A percentile compares a stretch with the other conserved stretches of the same genome.
phyloP scores from a whole-genome alignment of 2,329 filamentous ascomycete species.

The Cladosporium velox region DNA sequence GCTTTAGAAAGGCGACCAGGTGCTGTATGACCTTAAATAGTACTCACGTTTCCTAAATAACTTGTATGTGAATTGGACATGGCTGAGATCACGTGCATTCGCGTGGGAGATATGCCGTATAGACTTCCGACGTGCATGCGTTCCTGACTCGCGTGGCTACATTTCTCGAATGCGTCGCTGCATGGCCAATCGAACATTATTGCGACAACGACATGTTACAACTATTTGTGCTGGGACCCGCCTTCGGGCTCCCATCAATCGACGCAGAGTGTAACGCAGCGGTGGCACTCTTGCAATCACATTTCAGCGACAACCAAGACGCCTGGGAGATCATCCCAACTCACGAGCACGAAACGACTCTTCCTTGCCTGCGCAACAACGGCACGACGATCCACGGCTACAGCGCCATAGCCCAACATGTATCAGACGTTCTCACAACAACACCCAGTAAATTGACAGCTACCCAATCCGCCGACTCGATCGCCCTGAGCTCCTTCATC shows the following conservation, averaged over 20 bases:
- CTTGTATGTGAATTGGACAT: neutral
- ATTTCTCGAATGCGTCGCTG: conserved; percentile 13
- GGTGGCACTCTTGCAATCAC: conserved; percentile 72
- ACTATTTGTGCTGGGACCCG: conserved; percentile 87
- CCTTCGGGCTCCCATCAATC: conserved; percentile 85
- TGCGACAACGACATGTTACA: conserved; percentile 17
- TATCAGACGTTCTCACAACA: neutral
- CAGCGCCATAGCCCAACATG: conserved; percentile 54
- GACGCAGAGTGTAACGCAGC: conserved; percentile 87
- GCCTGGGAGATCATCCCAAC: conserved; percentile 72
- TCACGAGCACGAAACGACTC: conserved; percentile 31
- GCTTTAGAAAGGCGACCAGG: neutral
- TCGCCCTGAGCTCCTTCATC: conserved; percentile 57
- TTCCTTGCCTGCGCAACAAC: conserved; percentile 50
- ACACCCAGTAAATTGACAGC: conserved; percentile 28
- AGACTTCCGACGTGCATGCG: neutral
- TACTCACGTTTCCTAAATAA: neutral
- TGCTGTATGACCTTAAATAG: neutral
- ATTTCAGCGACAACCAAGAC: conserved; percentile 54
- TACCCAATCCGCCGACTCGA: conserved; percentile 45
- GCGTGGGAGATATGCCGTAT: neutral
- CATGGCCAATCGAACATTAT: neutral
- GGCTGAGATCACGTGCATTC: neutral
- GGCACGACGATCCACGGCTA: conserved; percentile 59
- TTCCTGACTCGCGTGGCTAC: conserved; percentile 15